Conservation (phyloP, 257 asterid genomes). For the Nicotiana tomentosiformis region DNA sequence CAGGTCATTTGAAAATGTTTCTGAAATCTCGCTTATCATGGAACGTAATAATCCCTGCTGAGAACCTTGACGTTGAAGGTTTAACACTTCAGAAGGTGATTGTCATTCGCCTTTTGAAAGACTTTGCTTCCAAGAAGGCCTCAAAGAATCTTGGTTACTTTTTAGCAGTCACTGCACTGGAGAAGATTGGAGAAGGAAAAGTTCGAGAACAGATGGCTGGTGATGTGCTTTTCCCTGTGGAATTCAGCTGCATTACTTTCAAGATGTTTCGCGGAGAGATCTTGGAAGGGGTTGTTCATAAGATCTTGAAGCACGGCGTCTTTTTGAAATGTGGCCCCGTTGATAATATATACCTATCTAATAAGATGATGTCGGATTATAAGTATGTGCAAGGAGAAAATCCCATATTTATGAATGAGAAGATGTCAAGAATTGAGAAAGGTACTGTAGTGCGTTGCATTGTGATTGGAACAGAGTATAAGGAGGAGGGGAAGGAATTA, state of each 20-base stretch:
- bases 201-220: constrained; percentile 40
- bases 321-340: constrained; percentile 57
- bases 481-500: constrained; percentile 55
- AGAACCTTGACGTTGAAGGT: constrained; percentile 50
- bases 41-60: constrained; percentile 56
- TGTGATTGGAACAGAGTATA: constrained; percentile 54
- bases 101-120: constrained; percentile 42
- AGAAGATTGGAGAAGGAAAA: constrained; percentile 56
- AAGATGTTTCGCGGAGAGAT: constrained; percentile 71
- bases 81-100: constrained; percentile 56
- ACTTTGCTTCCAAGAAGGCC: constrained; percentile 56
- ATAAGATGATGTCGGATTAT: constrained; percentile 48
- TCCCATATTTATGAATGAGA: constrained; percentile 39
- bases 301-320: constrained; percentile 51
- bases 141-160: constrained; percentile 53
- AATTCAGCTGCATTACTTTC: constrained; percentile 70
- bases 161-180: constrained; percentile 62
- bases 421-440: constrained; percentile 34
- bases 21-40: constrained; percentile 54
- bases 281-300: constrained; percentile 58
- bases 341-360: constrained; percentile 55
- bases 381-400: constrained; percentile 49
- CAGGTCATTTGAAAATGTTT: constrained; percentile 32
- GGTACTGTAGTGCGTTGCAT: constrained; percentile 35
- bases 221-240: constrained; percentile 57